phyloP scores from a whole-genome alignment of 208 protist species.

The Leishmania amazonensis region DNA sequence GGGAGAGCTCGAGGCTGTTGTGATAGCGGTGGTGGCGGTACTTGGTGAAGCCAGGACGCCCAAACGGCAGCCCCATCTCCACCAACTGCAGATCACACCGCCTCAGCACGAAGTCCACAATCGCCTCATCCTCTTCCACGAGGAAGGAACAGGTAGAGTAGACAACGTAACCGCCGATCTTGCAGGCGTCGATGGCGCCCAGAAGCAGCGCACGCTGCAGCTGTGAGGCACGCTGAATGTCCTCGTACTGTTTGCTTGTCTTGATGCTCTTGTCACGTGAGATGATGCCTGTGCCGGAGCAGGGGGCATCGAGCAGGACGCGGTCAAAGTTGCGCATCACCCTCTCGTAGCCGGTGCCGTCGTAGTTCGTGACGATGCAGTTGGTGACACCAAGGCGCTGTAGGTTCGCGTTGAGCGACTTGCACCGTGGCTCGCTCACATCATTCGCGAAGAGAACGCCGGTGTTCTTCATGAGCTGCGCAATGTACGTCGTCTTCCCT shows the following conservation, averaged over 20 bases:
- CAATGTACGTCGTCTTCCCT: conserved; percentile 99
- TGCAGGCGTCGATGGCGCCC: conserved; percentile 96
- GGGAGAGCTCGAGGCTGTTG: conserved; percentile 62
- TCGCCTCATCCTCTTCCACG: conserved; percentile 98
- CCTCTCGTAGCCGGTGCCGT: conserved; percentile 91
- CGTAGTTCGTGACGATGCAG: conserved; percentile 95
- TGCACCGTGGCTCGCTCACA: conserved; percentile 93
- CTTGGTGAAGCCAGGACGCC: conserved; percentile 90
- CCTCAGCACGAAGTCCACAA: conserved; percentile 97
- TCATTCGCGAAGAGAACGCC: conserved; percentile 99
- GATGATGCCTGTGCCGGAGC: conserved; percentile 99
- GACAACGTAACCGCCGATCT: conserved; percentile 96
- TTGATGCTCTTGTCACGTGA: conserved; percentile 98
- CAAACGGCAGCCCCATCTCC: conserved; percentile 95
- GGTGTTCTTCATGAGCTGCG: conserved; percentile 98
- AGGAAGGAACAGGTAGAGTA: conserved; percentile 99
- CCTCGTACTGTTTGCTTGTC: conserved; percentile 89
- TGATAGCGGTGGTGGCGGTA: conserved; percentile 87
- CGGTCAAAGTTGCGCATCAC: conserved; percentile 92
- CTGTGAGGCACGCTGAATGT: conserved; percentile 90
- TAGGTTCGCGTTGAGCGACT: conserved; percentile 97
- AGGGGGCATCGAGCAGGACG: conserved; percentile 98
- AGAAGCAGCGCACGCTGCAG: conserved; percentile 98
- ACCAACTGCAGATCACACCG: conserved; percentile 95
- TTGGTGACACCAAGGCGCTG: conserved; percentile 96